Percentiles rank a stretch among this genome's conserved stretches.
These are phyloP conservation scores for Sporothrix protearum DNA, from an alignment of 2,329 filamentous ascomycete genomes.

Conservation along the genomic window DNA sequence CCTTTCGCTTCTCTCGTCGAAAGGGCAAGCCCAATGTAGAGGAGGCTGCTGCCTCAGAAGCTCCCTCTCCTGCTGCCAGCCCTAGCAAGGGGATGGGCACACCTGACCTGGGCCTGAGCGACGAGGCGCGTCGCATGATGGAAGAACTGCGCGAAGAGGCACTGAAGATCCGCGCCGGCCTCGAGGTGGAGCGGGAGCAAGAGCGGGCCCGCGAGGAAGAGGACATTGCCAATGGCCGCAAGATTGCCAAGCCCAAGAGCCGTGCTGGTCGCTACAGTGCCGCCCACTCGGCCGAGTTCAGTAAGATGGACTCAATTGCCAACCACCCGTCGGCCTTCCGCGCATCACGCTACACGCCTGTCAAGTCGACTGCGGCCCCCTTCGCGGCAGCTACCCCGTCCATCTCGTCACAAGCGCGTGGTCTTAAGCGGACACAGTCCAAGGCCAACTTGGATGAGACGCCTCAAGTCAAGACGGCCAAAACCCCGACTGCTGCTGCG, in stretches of 20 bases:
- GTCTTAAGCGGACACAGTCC: constrained; percentile 52
- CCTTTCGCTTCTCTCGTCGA: constrained; percentile 57
- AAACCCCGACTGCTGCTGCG: constrained; percentile 2
- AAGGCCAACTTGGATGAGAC: constrained; percentile 62
- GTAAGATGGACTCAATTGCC: constrained; percentile 96
- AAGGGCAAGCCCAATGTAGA: constrained; percentile 33
- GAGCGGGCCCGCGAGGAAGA: constrained; percentile 46
- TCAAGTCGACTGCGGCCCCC: constrained; percentile 32
- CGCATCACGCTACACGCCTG: constrained; percentile 54
- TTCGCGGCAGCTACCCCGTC: constrained; percentile 8
- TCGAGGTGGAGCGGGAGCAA: constrained; percentile 59
- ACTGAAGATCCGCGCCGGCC: constrained; percentile 64
- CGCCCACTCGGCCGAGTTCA: constrained; percentile 81
- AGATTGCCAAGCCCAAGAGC: constrained; percentile 75
- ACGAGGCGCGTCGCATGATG: constrained; percentile 59
- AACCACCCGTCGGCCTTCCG: constrained; percentile 78
- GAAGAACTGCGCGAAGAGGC: constrained; percentile 69
- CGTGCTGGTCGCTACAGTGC: constrained; percentile 78
- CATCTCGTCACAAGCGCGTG: constrained; percentile 26
- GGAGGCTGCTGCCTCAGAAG: background rate
- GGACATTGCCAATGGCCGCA: constrained; percentile 51
- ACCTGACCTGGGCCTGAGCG: constrained; percentile 51
- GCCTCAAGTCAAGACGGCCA: constrained; percentile 38
- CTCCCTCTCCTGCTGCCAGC: background rate
- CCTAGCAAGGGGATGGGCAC: background rate